These are phyloP conservation scores for Polyplosphaeria fusca DNA, from an alignment of 495 filamentous ascomycete species.

Conservation along the genomic window DNA sequence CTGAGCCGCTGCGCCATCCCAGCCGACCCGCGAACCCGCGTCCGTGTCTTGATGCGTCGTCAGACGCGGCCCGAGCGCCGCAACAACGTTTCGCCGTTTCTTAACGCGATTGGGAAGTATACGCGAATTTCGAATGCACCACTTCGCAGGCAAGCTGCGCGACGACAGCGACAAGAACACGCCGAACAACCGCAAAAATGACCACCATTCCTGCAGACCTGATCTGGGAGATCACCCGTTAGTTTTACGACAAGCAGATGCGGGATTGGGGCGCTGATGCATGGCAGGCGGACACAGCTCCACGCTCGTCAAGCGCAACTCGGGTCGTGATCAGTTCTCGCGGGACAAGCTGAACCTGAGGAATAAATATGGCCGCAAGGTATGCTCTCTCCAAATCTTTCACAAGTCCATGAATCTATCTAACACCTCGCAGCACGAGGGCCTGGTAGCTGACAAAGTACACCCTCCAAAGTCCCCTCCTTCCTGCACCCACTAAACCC, in stretches of 20 bases:
- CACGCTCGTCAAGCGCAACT: slow-evolving; percentile 85
- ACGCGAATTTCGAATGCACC: slow-evolving; percentile 17
- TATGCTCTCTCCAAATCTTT: slow-evolving; percentile 45
- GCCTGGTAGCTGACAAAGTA: slow-evolving; percentile 93
- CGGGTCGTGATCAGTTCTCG: slow-evolving; percentile 81
- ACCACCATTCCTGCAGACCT: slow-evolving; percentile 76
- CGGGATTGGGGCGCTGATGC: background rate
- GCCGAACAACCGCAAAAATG: slow-evolving; percentile 15
- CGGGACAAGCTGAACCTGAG: slow-evolving; percentile 85
- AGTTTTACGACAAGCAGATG: slow-evolving; percentile 43
- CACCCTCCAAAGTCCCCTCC: slow-evolving; percentile 9
- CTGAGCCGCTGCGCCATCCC: background rate
- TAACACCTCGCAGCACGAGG: slow-evolving; percentile 60
- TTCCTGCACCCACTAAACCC: too few species aligned
- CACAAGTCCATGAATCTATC: slow-evolving; percentile 5
- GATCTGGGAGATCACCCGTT: slow-evolving; percentile 88
- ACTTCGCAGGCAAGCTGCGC: background rate
- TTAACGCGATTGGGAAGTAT: background rate
- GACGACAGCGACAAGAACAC: background rate
- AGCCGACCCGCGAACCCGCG: background rate
- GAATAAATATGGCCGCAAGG: slow-evolving; percentile 91
- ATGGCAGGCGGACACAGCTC: slow-evolving; percentile 69
- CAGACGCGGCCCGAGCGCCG: background rate
- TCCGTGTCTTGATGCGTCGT: slow-evolving; percentile 8
- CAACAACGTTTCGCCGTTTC: background rate